Evolutionary conservation across 2,329 filamentous ascomycete genomes (phyloP).

Genomic region (Fusarium succisae): DNA sequence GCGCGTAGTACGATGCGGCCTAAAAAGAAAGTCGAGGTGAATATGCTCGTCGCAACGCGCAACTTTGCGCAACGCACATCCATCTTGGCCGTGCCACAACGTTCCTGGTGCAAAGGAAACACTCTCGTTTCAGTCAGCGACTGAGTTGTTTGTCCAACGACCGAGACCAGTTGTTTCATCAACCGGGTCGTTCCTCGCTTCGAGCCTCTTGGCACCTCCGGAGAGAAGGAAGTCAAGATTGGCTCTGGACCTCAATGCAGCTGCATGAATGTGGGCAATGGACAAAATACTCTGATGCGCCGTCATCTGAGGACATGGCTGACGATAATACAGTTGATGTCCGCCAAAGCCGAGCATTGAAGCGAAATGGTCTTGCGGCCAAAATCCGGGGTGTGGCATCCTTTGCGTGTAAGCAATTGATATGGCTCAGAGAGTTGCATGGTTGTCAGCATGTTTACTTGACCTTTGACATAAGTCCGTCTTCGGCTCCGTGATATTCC

Average conservation of each 20-base stretch:
- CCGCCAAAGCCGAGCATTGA: background rate
- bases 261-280: background rate
- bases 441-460: background rate
- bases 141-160: conserved; percentile 11
- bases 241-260: background rate
- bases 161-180: conserved; percentile 32
- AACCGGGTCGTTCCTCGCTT: conserved; percentile 32
- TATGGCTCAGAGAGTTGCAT: background rate
- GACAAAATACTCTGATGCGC: background rate
- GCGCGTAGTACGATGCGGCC: conserved; percentile 4
- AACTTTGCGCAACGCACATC: conserved; percentile 6
- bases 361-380: conserved; percentile 22
- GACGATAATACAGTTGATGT: background rate
- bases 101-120: conserved; percentile 3
- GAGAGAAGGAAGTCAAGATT: conserved; percentile 32
- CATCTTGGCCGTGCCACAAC: background rate
- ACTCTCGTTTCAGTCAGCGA: conserved; percentile 6
- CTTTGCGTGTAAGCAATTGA: conserved; percentile 6
- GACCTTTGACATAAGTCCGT: background rate
- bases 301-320: background rate
- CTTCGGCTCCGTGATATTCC: conserved; percentile 17
- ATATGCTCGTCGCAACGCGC: background rate
- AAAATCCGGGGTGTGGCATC: conserved; percentile 37
- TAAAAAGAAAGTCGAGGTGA: background rate
- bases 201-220: conserved; percentile 32